phyloP scores from a whole-genome alignment of 2,329 filamentous ascomycete genomes.

The Xylaria multiplex region DNA sequence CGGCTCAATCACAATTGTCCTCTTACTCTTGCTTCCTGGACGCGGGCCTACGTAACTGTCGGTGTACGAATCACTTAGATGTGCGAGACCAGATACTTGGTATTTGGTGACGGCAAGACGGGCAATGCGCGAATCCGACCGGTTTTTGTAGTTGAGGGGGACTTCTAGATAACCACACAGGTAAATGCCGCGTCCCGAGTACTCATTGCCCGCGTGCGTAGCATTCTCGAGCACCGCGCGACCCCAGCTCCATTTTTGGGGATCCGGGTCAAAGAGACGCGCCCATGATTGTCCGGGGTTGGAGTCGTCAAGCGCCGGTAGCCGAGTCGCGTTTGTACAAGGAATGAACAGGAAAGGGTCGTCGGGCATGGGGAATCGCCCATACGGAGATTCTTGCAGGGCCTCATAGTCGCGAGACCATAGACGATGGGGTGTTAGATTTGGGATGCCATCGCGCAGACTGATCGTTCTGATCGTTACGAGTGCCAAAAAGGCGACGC shows the following conservation, averaged over 20 bases:
- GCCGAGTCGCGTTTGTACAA: constrained; percentile 55
- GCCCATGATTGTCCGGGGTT: constrained; percentile 54
- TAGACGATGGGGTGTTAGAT: constrained; percentile 38
- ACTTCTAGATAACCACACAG: constrained; percentile 38
- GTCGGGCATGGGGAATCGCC: constrained; percentile 53
- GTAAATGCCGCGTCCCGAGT: constrained; percentile 41
- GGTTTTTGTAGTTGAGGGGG: constrained; percentile 34
- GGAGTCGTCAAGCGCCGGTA: constrained; percentile 55
- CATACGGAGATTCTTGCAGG: constrained; percentile 46
- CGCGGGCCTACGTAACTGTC: constrained; percentile 18
- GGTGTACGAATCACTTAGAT: constrained; percentile 27
- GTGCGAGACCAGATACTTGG: constrained; percentile 58
- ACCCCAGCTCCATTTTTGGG: constrained; percentile 60
- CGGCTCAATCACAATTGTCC: constrained; percentile 62
- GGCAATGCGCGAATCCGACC: constrained; percentile 46
- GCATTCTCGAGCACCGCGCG: constrained; percentile 36
- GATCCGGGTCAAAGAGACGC: constrained; percentile 55
- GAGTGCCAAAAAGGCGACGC: constrained; percentile 20
- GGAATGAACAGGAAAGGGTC: constrained; percentile 61
- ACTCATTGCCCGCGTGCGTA: constrained; percentile 31
- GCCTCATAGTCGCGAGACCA: constrained; percentile 37
- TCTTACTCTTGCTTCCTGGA: constrained; percentile 53
- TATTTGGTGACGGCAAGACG: constrained; percentile 61
- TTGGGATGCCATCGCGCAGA: constrained; percentile 35
- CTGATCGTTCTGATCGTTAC: constrained; percentile 5